Evolutionary conservation across 2,329 filamentous ascomycete species (phyloP), one percentile per base, ranked within the genome.

Genomic region (Clarireedia hainanense): DNA sequence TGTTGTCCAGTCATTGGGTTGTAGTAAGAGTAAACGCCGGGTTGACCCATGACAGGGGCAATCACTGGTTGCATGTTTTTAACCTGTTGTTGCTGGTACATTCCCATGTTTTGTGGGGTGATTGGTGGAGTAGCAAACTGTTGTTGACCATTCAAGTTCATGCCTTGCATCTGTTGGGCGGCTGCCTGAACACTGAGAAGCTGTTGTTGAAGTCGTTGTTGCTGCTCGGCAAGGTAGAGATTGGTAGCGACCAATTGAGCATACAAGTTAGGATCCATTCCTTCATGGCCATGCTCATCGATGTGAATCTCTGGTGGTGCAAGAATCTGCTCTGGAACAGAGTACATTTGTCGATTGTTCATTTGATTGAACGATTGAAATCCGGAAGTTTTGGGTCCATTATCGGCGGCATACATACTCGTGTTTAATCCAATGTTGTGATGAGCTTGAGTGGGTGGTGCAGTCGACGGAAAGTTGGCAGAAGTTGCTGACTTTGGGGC

Each of bases 201-300:
- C 74, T 97, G 91, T 74, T 96, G 91, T 74, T 97, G 91, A 52
- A 97, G 83, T 61, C 89, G 87, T 74, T 96, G 91, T 74, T 97
- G 92, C 73, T 96, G 91, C 69, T 96, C 90, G 42, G 91, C 90
- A 50, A 99, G 80, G 68, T 95, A 95, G 69, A 94, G 75, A 71
- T 96, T 96, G 66, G 91, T 95, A 56, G 90, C 88, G 67, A 96
- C 82, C 61, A 97, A 78, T 72, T 96, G 90, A 52, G 91, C 89
- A 63, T 96, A 94, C 52, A 95, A 72, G 59, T 83, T 86, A 52
- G 91, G 90, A 66, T 97, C 94, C 75, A 95, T 88, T 64, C 85
- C 79, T 59, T 88, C 81, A 64, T 86, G 83, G 47, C 79, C 78
- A 65, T 84, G 80, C 61, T 85, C 82, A 57, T 85, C 80, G 52